Conservation (phyloP, 306 rosid genomes). For the Glycyrrhiza uralensis region DNA sequence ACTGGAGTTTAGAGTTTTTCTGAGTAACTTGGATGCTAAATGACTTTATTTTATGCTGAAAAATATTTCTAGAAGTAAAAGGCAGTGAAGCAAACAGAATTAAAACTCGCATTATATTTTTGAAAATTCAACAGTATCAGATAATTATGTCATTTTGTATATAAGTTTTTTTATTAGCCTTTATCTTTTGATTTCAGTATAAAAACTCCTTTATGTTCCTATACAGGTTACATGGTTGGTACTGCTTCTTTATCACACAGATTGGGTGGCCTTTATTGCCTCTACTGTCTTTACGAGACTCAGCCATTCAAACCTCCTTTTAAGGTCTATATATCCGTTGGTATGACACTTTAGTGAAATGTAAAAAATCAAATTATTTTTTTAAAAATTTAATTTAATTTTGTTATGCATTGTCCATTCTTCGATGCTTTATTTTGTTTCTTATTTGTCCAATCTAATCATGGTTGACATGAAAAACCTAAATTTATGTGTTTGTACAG, state of each 20-base stretch:
- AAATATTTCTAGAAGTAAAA: not conserved
- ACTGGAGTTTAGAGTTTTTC: not conserved
- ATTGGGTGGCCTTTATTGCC: conserved; percentile 82
- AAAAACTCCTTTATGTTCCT: conserved; percentile 17
- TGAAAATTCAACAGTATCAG: not conserved
- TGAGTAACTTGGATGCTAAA: not conserved
- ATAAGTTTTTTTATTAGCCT: not conserved
- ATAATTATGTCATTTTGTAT: not conserved
- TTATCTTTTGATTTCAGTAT: not conserved
- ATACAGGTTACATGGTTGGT: conserved; percentile 61
- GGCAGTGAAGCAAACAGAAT: not conserved
- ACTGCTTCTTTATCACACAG: conserved; percentile 48
- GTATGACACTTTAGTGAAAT: conserved; percentile 33
- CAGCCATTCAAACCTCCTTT: conserved; percentile 80
- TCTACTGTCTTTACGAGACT: conserved; percentile 79
- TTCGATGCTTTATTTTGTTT: not conserved
- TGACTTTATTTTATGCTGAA: conserved; percentile 18
- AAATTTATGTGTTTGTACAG: conserved; percentile 34
- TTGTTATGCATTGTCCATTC: not conserved
- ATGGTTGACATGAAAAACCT: not conserved
- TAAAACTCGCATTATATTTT: not conserved
- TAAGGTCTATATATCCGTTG: conserved; percentile 72
- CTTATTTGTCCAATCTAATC: not conserved
- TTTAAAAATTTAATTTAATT: too few relatives aligned
- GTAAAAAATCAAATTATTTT: too few relatives aligned